Base-by-base conservation (phyloP, 202 grass and related monocot genomes). In the Carex arenaria region DNA sequence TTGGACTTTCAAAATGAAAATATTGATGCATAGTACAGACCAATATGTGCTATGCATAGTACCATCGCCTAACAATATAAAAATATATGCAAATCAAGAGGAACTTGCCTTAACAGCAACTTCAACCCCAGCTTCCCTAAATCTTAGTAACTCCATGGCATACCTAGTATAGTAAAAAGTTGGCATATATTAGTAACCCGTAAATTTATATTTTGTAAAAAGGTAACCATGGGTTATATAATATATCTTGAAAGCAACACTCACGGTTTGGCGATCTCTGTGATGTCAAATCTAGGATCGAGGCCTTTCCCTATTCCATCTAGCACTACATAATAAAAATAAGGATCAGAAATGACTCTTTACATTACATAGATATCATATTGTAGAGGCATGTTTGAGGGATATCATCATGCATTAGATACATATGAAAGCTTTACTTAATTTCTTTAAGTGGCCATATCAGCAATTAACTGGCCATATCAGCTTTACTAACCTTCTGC, bases 231-330 rank as follows among this genome's bases (percentile, higher is more conserved):
- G 40, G 1, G 60, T 51, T 51, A 67, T 51, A 61, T 0, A 43
- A 69, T 49, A 51, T 79, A 73, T 80, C 28, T 17, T 72, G 31
- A 69, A 80, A 68, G 49, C 23, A 34, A 60, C 56, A 90, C 95
- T 93, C 67, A 96, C 96, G 96, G 96, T 80, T 85, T 99, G 84
- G 96, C 96, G 82, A 99, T 99, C 86, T 99, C 96, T 86, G 96
- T 99, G 72, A 99, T 96, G 87, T 99, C 96, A 91, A 99, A 99
- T 84, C 93, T 94, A 84, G 91, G 93, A 85, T 99, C 96, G 55
- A 99, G 93, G 55, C 96, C 96, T 87, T 99, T 99, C 61, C 96
- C 96, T 87, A 99, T 99, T 89, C 96, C 96, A 94, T 99, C 93
- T 80, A 99, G 81, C 70, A 96, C 96, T 99, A 91, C 89, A 89